Percentiles rank a stretch among this genome's conserved stretches.
Conservation (phyloP, 805 yeast genomes). For the Pichia ethanolica region DNA sequence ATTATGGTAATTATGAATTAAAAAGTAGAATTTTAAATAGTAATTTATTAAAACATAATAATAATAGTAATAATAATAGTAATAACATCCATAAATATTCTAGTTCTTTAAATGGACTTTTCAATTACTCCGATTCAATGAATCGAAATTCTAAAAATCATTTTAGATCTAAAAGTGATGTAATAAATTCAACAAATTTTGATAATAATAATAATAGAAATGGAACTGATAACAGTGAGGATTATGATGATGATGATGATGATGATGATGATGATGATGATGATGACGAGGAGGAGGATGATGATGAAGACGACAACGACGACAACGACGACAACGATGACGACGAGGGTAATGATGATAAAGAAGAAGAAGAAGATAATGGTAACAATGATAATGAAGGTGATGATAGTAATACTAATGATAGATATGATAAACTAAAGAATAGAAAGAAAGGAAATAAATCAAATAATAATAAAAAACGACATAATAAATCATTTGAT, state of each 20-base stretch:
- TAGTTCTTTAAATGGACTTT: too few relatives aligned
- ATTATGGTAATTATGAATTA: constrained; percentile 51
- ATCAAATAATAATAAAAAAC: neutral
- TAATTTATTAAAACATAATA: neutral
- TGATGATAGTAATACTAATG: neutral
- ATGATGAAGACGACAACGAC: neutral
- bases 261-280: constrained; percentile 4
- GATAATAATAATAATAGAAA: too few relatives aligned
- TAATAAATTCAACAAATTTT: neutral
- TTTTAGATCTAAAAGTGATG: constrained; percentile 1
- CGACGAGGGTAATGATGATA: neutral
- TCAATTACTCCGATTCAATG: too few relatives aligned
- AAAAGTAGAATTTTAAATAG: constrained; percentile 10
- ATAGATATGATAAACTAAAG: neutral
- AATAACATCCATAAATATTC: neutral
- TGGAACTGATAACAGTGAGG: neutral
- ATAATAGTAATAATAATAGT: too few relatives aligned
- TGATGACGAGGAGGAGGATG: constrained; percentile 1
- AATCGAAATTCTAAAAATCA: neutral
- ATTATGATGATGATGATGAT: constrained; percentile 4
- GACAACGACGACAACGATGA: neutral
- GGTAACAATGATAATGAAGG: neutral
- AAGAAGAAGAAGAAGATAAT: neutral
- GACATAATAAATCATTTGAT: neutral
- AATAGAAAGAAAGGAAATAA: neutral